Evolutionary conservation across 2,329 filamentous ascomycete genomes (phyloP).

Genomic region (Grosmannia clavigera): DNA sequence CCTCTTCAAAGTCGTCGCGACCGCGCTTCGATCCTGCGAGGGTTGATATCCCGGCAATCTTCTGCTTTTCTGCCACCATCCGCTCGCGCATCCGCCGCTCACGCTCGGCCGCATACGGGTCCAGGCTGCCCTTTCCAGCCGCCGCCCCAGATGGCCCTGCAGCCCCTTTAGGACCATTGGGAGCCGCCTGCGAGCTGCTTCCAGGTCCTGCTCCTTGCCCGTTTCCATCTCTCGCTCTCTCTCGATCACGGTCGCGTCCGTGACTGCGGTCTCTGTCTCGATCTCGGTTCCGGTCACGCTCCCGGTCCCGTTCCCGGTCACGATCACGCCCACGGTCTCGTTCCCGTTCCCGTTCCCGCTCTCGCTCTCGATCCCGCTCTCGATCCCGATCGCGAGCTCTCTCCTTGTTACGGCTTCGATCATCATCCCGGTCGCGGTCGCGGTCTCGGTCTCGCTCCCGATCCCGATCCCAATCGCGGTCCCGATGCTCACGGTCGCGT

Average conservation of each 20-base stretch:
- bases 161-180: background rate
- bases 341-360: slow-evolving; percentile 1
- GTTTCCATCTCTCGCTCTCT: slow-evolving; percentile 10
- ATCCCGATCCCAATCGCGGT: slow-evolving; percentile 4
- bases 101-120: slow-evolving; percentile 58
- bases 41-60: slow-evolving; percentile 37
- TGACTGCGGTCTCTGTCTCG: background rate
- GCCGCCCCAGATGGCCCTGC: background rate
- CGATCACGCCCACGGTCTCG: slow-evolving; percentile 2
- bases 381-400: slow-evolving; percentile 1
- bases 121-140: slow-evolving; percentile 15
- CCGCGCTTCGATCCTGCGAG: slow-evolving; percentile 36
- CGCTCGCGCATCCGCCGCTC: slow-evolving; percentile 55
- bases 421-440: slow-evolving; percentile 1
- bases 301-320: slow-evolving; percentile 3
- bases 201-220: background rate
- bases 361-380: slow-evolving; percentile 8
- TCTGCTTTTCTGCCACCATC: slow-evolving; percentile 54
- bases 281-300: slow-evolving; percentile 1
- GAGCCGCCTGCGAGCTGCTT: background rate
- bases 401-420: slow-evolving; percentile 1
- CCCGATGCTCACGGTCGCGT: slow-evolving; percentile 1
- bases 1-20: slow-evolving; percentile 35
- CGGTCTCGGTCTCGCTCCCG: slow-evolving; percentile 1
- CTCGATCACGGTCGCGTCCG: background rate